phyloP scores from a whole-genome alignment of 1,284 basidiomycete species.

The Pulveroboletus sp. region DNA sequence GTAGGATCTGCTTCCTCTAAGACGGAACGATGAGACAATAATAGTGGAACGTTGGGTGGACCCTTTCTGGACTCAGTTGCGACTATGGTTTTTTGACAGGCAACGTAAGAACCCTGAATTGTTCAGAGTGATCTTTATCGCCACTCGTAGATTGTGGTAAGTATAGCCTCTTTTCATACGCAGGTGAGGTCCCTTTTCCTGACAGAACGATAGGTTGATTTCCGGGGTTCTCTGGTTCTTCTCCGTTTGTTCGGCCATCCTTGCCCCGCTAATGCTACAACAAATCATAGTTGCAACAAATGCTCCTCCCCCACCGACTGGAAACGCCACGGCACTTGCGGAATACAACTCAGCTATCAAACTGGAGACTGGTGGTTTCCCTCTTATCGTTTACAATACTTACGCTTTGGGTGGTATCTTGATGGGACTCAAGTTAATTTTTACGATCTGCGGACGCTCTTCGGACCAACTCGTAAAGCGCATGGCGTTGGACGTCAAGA shows the following conservation, averaged over 20 bases:
- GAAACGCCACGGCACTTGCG: slow-evolving; percentile 25
- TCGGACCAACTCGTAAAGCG: slow-evolving; percentile 35
- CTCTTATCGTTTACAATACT: slow-evolving; percentile 29
- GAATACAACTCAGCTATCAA: slow-evolving; percentile 23
- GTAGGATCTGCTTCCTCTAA: slow-evolving; percentile 32
- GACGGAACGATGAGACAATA: slow-evolving; percentile 28
- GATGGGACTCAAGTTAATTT: slow-evolving; percentile 29
- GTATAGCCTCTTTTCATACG: neutral
- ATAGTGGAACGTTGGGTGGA: slow-evolving; percentile 30
- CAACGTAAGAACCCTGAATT: slow-evolving; percentile 16
- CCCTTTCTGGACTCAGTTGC: slow-evolving; percentile 29
- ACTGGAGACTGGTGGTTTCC: slow-evolving; percentile 29
- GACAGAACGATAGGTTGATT: slow-evolving; percentile 21
- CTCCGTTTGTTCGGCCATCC: slow-evolving; percentile 23
- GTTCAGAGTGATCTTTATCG: slow-evolving; percentile 22
- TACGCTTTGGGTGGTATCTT: slow-evolving; percentile 28
- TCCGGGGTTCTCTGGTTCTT: slow-evolving; percentile 34
- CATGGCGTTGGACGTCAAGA: slow-evolving; percentile 34
- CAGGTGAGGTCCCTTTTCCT: neutral
- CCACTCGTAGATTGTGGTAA: slow-evolving; percentile 20
- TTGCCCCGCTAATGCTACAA: slow-evolving; percentile 29
- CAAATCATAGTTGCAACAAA: slow-evolving; percentile 31
- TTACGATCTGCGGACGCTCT: slow-evolving; percentile 29
- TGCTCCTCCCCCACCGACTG: slow-evolving; percentile 20
- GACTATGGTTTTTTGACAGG: slow-evolving; percentile 21